phyloP scores from a whole-genome alignment of 192 early-diverging fungal species.

The Coemansia guatemalensis region DNA sequence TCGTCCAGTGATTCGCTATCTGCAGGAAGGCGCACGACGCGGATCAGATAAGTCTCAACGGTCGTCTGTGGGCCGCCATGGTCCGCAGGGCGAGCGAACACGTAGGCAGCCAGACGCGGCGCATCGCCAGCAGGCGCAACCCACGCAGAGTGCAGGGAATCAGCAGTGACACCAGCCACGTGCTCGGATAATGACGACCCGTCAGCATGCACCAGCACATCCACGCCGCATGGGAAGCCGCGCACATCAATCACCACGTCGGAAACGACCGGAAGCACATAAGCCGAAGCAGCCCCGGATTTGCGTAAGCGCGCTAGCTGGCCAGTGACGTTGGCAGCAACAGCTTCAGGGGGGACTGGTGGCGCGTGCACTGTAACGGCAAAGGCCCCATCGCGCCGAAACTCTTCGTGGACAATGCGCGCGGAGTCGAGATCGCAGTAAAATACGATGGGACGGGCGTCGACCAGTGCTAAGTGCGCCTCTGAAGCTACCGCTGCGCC shows the following conservation, averaged over 20 bases:
- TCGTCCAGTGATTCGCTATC: not conserved
- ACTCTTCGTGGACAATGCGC: conserved; percentile 12
- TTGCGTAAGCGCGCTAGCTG: conserved; percentile 36
- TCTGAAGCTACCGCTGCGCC: conserved; percentile 19
- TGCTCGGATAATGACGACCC: conserved; percentile 13
- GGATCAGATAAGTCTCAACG: conserved; percentile 7
- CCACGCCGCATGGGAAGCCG: conserved; percentile 28
- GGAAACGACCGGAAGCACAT: conserved; percentile 32
- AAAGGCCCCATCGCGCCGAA: conserved; percentile 2
- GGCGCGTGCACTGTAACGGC: not conserved
- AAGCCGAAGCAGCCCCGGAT: conserved; percentile 6
- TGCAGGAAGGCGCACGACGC: conserved; percentile 23
- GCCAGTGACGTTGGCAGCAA: not conserved
- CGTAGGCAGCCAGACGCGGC: conserved; percentile 22
- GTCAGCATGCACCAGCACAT: conserved; percentile 10
- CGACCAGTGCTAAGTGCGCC: conserved; percentile 15
- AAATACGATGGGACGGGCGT: conserved; percentile 21
- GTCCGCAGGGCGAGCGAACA: conserved; percentile 13
- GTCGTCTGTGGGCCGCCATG: not conserved
- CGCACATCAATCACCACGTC: conserved; percentile 27
- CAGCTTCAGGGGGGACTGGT: too few species aligned
- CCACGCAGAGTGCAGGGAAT: conserved; percentile 15
- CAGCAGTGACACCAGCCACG: conserved; percentile 4
- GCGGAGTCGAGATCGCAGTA: conserved; percentile 16
- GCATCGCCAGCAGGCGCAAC: not conserved